Percentiles rank a stretch among this genome's conserved stretches.
Conservation (phyloP, 768 basidiomycete genomes). For the Rhizopogon vinicolor region DNA sequence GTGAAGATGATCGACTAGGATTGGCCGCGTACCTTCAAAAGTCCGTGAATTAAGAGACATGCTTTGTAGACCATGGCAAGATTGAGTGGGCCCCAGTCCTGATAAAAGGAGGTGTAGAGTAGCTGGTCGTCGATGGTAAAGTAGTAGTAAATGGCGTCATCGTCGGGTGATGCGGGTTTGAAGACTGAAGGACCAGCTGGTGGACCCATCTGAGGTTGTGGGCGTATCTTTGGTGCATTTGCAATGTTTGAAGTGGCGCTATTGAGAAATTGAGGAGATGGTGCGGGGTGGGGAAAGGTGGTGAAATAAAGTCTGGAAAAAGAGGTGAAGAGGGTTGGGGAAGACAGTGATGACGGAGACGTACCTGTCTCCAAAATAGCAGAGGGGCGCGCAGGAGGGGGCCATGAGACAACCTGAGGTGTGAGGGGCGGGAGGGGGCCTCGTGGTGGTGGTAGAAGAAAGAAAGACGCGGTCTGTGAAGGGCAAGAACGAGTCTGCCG, state of each 20-base stretch:
- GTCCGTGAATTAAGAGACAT: conserved; percentile 87
- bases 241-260: conserved; percentile 44
- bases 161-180: conserved; percentile 53
- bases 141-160: conserved; percentile 77
- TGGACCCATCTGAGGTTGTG: conserved; percentile 52
- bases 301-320: conserved; percentile 78
- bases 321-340: conserved; percentile 5
- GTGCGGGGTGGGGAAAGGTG: conserved; percentile 76
- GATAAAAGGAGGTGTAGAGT: conserved; percentile 89
- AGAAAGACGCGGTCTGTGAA: conserved; percentile 3
- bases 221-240: conserved; percentile 59
- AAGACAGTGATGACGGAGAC: conserved; percentile 13
- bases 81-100: conserved; percentile 92
- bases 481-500: conserved; percentile 17
- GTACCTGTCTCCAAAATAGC: conserved; percentile 76
- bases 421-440: neutral
- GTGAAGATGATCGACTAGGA: conserved; percentile 21
- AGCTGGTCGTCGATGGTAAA: conserved; percentile 93
- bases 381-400: conserved; percentile 66
- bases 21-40: conserved; percentile 61
- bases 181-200: conserved; percentile 42
- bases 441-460: conserved; percentile 8
- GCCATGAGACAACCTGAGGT: conserved; percentile 25
- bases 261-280: conserved; percentile 63
- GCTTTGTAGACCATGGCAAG: conserved; percentile 91